Evolutionary conservation across 2,329 filamentous ascomycete species (phyloP).

Genomic region (Exophiala dermatitidis): DNA sequence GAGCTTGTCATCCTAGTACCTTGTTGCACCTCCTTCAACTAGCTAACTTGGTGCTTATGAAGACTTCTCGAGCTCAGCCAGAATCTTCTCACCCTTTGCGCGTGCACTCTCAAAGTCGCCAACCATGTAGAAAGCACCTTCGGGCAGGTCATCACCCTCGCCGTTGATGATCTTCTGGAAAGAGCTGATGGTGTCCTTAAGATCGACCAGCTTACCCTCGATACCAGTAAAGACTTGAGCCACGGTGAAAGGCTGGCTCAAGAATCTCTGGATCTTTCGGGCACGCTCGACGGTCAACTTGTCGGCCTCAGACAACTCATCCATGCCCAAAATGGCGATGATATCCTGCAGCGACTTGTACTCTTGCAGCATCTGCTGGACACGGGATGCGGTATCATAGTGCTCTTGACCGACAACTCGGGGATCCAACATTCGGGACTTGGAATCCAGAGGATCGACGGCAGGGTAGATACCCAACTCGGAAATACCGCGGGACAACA

Average conservation of each 20-base stretch:
- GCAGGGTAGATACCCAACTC: conserved; percentile 99
- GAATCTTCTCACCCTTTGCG: conserved; percentile 98
- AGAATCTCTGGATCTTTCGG: conserved; percentile 99
- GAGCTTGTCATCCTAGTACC: neutral
- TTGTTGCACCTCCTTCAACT: conserved; percentile 3
- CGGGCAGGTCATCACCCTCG: conserved; percentile 91
- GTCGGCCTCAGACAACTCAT: conserved; percentile 97
- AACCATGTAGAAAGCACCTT: conserved; percentile 96
- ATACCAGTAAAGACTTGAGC: conserved; percentile 67
- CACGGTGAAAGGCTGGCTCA: conserved; percentile 97
- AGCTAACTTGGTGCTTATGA: conserved; percentile 31
- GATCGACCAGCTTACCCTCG: conserved; percentile 91
- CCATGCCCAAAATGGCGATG: conserved; percentile 99
- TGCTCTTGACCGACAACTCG: conserved; percentile 97
- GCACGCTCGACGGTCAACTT: conserved; percentile 99
- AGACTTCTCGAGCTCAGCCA: conserved; percentile 76
- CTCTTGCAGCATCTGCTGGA: conserved; percentile 99
- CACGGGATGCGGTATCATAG: conserved; percentile 87
- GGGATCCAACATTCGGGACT: conserved; percentile 98
- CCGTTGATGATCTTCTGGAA: conserved; percentile 97
- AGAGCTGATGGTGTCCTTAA: conserved; percentile 95
- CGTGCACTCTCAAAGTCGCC: conserved; percentile 89
- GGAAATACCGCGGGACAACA: conserved; percentile 99
- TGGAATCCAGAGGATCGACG: conserved; percentile 98
- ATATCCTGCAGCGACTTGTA: conserved; percentile 99